These are phyloP conservation scores for Penicillium salamii DNA, from an alignment of 495 filamentous ascomycete species.

Conservation along the genomic window DNA sequence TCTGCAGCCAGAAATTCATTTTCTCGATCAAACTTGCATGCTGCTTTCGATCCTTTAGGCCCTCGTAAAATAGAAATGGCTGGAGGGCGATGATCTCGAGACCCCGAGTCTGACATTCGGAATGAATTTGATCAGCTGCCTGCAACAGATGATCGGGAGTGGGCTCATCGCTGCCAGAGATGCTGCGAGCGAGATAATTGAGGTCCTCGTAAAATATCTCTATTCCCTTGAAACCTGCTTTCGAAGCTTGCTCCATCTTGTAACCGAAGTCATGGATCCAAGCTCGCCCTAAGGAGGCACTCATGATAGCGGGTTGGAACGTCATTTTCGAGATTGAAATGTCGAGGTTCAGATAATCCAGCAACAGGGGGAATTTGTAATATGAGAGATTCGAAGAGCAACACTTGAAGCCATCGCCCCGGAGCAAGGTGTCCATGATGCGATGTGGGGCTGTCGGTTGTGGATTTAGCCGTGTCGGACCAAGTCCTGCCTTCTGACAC, in stretches of 20 bases:
- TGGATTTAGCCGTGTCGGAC: neutral
- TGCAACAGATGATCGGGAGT: slow-evolving; percentile 43
- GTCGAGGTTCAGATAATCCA: neutral
- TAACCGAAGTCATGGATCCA: slow-evolving; percentile 55
- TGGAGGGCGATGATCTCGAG: slow-evolving; percentile 55
- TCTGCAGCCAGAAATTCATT: slow-evolving; percentile 59
- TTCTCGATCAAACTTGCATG: slow-evolving; percentile 55
- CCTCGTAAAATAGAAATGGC: slow-evolving; percentile 72
- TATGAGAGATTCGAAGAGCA: no score
- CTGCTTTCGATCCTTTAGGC: slow-evolving; percentile 54
- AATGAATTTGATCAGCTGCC: slow-evolving; percentile 44
- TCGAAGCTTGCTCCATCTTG: slow-evolving; percentile 59
- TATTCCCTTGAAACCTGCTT: slow-evolving; percentile 60
- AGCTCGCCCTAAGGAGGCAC: slow-evolving; percentile 57
- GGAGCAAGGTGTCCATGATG: no score
- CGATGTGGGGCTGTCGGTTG: neutral
- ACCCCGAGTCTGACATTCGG: slow-evolving; percentile 14
- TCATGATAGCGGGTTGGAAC: slow-evolving; percentile 21
- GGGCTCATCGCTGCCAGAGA: slow-evolving; percentile 10
- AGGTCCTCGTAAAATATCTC: slow-evolving; percentile 77
- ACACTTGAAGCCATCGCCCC: no score
- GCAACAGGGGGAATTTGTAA: no score
- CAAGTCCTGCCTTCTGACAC: no score
- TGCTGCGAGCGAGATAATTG: slow-evolving; percentile 43
- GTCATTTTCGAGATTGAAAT: slow-evolving; percentile 2